Base-by-base conservation (phyloP, 2,329 filamentous ascomycete genomes). In the Talaromyces rugulosus region DNA sequence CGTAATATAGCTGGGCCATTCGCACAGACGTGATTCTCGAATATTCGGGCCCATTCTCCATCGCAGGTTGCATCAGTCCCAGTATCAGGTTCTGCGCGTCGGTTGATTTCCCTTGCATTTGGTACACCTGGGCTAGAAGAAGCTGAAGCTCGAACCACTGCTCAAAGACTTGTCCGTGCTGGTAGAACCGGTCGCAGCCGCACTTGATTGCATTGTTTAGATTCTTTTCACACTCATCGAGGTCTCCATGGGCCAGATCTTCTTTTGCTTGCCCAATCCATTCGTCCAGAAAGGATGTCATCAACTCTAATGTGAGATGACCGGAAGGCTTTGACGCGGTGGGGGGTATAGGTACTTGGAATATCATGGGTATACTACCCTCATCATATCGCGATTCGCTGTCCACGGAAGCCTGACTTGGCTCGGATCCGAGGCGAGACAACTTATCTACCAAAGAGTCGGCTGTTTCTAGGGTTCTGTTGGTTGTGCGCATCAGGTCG, bases 81-180 rank as follows among this genome's bases (percentile, higher is more conserved):
- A 42, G 11, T 30, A 58, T 27, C 27, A 58, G 42, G 16, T 14
- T 27, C n/a, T 50, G 40, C 3, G 56, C 56, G 28, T 58, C 42
- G 28, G 28, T 44, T 34, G 18, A 5, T n/a, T 42, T 42, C n/a
- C 36, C 33, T 8, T 56, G 33, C 34, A 8, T 42, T 28, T 56
- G 55, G n/a, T 56, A 42, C 9, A 59, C 56, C 56, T 62, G 50
- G n/a, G 60, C 60, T 16, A 62, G 56, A 9, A 18, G 18, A 23
- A 62, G 23, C 31, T 62, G 47, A 23, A 62, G 36, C 7, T 62
- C 60, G 52, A 62, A 62, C 56, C 60, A 59, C 30, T 62, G 50
- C 34, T 62, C 34, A 44, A 62, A 59, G 33, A 34, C 60, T 27
- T 59, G 47, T 36, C 47, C 28, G 16, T 62, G 23, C 31, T 58